Percentiles rank a stretch among this genome's conserved stretches.
Conservation (phyloP, 495 filamentous ascomycete genomes). For the Penicillium pulvis region DNA sequence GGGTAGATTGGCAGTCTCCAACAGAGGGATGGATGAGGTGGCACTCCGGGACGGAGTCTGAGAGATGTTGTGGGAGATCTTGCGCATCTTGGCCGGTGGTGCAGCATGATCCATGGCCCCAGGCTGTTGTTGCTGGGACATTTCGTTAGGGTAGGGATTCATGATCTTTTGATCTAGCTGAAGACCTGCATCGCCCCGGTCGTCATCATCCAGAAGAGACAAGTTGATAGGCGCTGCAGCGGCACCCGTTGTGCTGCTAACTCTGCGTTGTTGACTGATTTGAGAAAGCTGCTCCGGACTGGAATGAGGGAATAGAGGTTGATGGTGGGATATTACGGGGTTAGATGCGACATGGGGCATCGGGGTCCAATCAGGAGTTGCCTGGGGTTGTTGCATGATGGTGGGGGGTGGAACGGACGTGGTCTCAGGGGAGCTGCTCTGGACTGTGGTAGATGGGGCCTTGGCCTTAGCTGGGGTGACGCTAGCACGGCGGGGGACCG, state of each 20-base stretch:
- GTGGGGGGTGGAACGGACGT: slow-evolving; percentile 41
- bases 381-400: slow-evolving; percentile 34
- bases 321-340: slow-evolving; percentile 35
- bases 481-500: slow-evolving; percentile 37
- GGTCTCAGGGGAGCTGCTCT: slow-evolving; percentile 45
- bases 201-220: slow-evolving; percentile 75
- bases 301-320: slow-evolving; percentile 54
- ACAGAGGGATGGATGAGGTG: slow-evolving; percentile 37
- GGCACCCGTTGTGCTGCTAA: slow-evolving; percentile 20
- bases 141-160: slow-evolving; percentile 30
- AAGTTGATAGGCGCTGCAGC: slow-evolving; percentile 66
- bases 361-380: slow-evolving; percentile 44
- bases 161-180: slow-evolving; percentile 29
- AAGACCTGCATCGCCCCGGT: slow-evolving; percentile 25
- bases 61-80: slow-evolving; percentile 38
- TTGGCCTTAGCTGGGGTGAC: slow-evolving; percentile 58
- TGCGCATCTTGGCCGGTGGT: slow-evolving; percentile 48
- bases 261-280: slow-evolving; percentile 33
- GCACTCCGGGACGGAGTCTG: slow-evolving; percentile 36
- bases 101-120: slow-evolving; percentile 29
- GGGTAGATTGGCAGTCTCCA: slow-evolving; percentile 42
- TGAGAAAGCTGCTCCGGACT: slow-evolving; percentile 53
- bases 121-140: slow-evolving; percentile 25
- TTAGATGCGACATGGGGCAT: slow-evolving; percentile 34
- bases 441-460: slow-evolving; percentile 37